Evolutionary conservation across 2,329 filamentous ascomycete genomes (phyloP).

Genomic region (Aspergillus sergii): DNA sequence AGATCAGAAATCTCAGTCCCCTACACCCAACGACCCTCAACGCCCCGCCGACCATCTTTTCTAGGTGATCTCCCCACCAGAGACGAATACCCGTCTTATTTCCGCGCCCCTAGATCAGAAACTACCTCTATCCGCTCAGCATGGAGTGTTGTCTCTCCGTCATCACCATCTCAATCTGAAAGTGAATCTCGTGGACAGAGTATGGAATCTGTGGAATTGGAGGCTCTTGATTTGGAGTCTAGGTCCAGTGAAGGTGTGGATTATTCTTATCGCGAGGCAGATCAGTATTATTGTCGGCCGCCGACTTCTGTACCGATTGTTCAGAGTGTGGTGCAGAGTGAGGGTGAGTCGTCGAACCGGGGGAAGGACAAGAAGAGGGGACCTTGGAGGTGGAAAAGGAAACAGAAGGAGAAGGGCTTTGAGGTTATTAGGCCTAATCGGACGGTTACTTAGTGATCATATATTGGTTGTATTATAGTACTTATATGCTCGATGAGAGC

Average conservation of each 20-base stretch:
- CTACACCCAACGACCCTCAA: neutral
- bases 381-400: neutral
- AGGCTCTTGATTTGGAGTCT: neutral
- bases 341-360: neutral
- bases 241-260: neutral
- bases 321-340: neutral
- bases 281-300: conserved; percentile 10
- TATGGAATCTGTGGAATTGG: conserved; percentile 1
- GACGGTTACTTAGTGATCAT: neutral
- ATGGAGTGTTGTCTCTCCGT: neutral
- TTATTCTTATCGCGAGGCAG: conserved; percentile 12
- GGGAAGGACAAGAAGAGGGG: neutral
- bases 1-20: neutral
- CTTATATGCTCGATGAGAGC: neutral
- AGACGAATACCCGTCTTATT: neutral
- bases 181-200: neutral
- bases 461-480: conserved; percentile 1
- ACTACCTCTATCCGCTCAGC: neutral
- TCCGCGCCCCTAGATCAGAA: conserved; percentile 1
- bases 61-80: neutral
- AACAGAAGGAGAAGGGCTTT: conserved; percentile 11
- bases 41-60: neutral
- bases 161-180: neutral
- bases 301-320: neutral
- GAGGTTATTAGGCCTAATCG: conserved; percentile 8